Percentiles rank a stretch among this genome's conserved stretches.
Conservation (phyloP, 1,139 yeast species). For the Yamadazyma blattariae region DNA sequence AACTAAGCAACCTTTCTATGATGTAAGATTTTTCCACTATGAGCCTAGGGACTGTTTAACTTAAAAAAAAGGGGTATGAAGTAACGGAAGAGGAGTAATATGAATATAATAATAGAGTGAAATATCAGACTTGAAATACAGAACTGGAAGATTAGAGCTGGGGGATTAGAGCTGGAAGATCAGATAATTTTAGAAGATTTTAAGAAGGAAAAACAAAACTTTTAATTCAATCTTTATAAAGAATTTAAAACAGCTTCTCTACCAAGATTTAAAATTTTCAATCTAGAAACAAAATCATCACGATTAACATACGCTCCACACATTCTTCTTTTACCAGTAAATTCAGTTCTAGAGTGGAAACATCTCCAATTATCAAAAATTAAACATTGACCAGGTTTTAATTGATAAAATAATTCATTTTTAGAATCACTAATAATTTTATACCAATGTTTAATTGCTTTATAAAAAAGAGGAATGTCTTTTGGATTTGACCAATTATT, state of each 20-base stretch:
- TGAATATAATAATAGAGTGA: too few relatives aligned
- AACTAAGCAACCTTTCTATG: too few relatives aligned
- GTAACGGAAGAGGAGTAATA: too few relatives aligned
- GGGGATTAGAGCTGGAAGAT: not conserved
- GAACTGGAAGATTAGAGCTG: too few relatives aligned
- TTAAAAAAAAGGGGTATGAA: too few relatives aligned
- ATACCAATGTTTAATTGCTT: conserved; percentile 60
- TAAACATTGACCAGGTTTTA: conserved; percentile 66
- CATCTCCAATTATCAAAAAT: conserved; percentile 80
- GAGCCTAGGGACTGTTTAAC: too few relatives aligned
- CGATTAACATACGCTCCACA: conserved; percentile 76
- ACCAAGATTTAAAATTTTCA: conserved; percentile 52
- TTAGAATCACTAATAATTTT: conserved; percentile 48
- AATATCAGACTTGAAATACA: too few relatives aligned
- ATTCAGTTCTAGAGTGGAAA: conserved; percentile 68
- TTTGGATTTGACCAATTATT: conserved; percentile 52
- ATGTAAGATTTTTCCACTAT: too few relatives aligned
- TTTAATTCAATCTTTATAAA: too few relatives aligned
- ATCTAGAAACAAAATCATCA: conserved; percentile 64
- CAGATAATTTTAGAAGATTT: too few relatives aligned
- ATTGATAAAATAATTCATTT: conserved; percentile 55
- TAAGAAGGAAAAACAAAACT: too few relatives aligned
- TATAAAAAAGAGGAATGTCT: conserved; percentile 57
- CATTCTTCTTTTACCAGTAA: conserved; percentile 68
- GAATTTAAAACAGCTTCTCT: conserved; percentile 46